phyloP scores from a whole-genome alignment of 805 yeast genomes.

The Debaryomyces maramus region DNA sequence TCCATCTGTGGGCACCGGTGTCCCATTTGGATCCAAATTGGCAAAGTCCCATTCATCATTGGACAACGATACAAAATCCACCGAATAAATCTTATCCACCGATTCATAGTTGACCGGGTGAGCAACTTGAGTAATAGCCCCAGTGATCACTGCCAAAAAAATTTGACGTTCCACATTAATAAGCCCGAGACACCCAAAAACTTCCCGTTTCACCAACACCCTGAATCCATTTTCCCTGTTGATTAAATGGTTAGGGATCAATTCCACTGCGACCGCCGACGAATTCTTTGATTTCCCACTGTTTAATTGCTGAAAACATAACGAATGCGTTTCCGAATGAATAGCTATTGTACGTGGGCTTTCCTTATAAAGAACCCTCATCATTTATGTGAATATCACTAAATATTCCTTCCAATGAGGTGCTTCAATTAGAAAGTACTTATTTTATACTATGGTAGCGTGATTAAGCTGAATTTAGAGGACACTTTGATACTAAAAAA shows the following conservation, averaged over 20 bases:
- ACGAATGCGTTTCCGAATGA: slow-evolving; percentile 29
- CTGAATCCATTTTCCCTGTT: slow-evolving; percentile 39
- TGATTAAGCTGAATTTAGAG: no score
- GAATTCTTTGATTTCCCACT: slow-evolving; percentile 13
- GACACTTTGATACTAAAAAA: no score
- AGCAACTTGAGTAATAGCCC: slow-evolving; percentile 70
- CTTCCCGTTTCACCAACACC: slow-evolving; percentile 38
- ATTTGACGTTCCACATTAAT: slow-evolving; percentile 66
- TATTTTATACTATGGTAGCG: no score
- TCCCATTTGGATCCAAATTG: slow-evolving; percentile 67
- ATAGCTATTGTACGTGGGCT: slow-evolving; percentile 32
- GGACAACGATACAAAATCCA: slow-evolving; percentile 80
- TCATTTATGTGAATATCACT: no score
- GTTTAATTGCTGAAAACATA: slow-evolving; percentile 24
- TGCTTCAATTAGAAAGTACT: no score
- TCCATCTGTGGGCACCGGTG: slow-evolving; percentile 50
- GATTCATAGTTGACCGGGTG: slow-evolving; percentile 77
- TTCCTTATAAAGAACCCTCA: slow-evolving; percentile 34
- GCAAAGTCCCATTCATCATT: slow-evolving; percentile 77
- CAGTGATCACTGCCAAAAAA: slow-evolving; percentile 78
- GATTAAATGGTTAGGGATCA: slow-evolving; percentile 37
- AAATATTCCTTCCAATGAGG: no score
- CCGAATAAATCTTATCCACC: slow-evolving; percentile 76
- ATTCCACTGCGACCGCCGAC: slow-evolving; percentile 50
- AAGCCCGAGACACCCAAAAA: slow-evolving; percentile 76